Conservation (phyloP, 192 early-diverging fungal genomes). For the Chytriomyces sp. region DNA sequence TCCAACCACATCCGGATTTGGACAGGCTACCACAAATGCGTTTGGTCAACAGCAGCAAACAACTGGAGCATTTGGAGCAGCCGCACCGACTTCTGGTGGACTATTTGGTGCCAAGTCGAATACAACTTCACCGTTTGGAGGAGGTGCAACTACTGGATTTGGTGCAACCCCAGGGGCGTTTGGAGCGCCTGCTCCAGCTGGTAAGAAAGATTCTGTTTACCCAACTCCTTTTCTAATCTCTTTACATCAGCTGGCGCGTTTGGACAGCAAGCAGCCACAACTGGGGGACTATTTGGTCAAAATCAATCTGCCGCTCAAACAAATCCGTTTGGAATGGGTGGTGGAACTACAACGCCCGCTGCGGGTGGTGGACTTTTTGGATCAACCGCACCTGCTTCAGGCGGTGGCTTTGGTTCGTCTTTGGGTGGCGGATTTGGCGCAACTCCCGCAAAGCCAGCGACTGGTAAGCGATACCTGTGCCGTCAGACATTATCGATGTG, state of each 20-base stretch:
- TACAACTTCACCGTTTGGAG: slow-evolving; percentile 41
- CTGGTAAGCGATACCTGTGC: too few relatives aligned
- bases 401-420: slow-evolving; percentile 13
- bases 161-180: not conserved
- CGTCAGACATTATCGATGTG: too few relatives aligned
- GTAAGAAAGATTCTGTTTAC: too few relatives aligned
- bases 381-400: slow-evolving; percentile 1
- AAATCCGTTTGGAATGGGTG: slow-evolving; percentile 17
- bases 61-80: slow-evolving; percentile 34
- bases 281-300: slow-evolving; percentile 33
- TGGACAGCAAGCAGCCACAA: slow-evolving; percentile 25
- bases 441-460: slow-evolving; percentile 10
- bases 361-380: slow-evolving; percentile 19
- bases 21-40: slow-evolving; percentile 27
- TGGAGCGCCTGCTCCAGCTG: too few relatives aligned
- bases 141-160: slow-evolving; percentile 35
- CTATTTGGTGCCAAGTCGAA: slow-evolving; percentile 41
- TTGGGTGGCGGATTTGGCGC: slow-evolving; percentile 50
- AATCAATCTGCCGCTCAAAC: slow-evolving; percentile 2
- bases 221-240: too few relatives aligned
- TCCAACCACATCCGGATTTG: slow-evolving; percentile 20
- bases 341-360: not conserved
- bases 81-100: not conserved
- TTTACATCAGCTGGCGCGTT: not conserved
- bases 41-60: slow-evolving; percentile 44